Conservation (phyloP, 768 basidiomycete species). For the Amanita phalloides region DNA sequence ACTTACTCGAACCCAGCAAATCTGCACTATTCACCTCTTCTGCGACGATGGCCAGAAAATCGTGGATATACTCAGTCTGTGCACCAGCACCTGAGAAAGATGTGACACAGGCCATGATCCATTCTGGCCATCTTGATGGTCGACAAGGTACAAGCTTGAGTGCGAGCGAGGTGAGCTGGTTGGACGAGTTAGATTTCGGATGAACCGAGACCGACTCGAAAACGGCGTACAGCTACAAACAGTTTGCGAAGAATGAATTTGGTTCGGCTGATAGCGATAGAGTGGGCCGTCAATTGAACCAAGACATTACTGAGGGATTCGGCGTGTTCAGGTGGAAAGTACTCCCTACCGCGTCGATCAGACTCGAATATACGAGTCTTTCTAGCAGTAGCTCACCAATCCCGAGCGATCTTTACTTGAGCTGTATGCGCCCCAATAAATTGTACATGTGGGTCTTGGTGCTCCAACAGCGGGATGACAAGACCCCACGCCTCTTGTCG, state of each 20-base stretch:
- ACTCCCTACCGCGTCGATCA: constrained; percentile 40
- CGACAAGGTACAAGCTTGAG: constrained; percentile 54
- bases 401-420: constrained; percentile 88
- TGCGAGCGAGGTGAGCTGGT: constrained; percentile 59
- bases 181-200: not conserved
- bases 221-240: constrained; percentile 65
- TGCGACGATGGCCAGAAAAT: constrained; percentile 74
- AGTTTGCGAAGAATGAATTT: constrained; percentile 78
- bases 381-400: constrained; percentile 51
- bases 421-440: constrained; percentile 94
- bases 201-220: constrained; percentile 1
- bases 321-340: constrained; percentile 54
- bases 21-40: constrained; percentile 76
- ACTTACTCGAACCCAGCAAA: constrained; percentile 66
- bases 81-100: constrained; percentile 52
- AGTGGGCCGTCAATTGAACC: constrained; percentile 58
- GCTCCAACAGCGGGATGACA: constrained; percentile 63
- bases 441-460: constrained; percentile 73
- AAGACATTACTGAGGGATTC: constrained; percentile 53
- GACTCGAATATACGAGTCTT: not conserved
- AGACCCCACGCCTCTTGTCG: constrained; percentile 77
- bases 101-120: constrained; percentile 58
- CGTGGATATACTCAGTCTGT: constrained; percentile 48
- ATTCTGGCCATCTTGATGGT: constrained; percentile 61
- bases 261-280: constrained; percentile 44